Conservation (phyloP, 768 basidiomycete species). For the Leccinum incarnatum region DNA sequence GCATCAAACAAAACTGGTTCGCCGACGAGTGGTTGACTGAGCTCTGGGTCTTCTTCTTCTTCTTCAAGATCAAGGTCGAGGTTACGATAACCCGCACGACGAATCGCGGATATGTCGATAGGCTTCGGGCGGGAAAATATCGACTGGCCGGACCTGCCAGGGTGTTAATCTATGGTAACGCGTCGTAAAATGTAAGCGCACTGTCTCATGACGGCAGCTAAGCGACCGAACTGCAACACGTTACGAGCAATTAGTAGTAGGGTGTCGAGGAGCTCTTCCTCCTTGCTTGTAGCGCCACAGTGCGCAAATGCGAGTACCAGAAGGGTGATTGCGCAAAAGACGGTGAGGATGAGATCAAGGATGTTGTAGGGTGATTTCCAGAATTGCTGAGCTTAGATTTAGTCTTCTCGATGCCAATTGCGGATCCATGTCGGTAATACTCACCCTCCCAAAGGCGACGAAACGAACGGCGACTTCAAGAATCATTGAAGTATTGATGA, state of each 20-base stretch:
- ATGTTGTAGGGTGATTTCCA: constrained; percentile 77
- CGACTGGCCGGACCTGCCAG: constrained; percentile 74
- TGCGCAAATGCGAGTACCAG: constrained; percentile 86
- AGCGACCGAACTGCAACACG: constrained; percentile 85
- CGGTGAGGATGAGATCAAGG: constrained; percentile 82
- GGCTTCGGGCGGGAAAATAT: constrained; percentile 86
- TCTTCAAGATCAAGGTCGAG: constrained; percentile 74
- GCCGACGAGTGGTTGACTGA: constrained; percentile 55
- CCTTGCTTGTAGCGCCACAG: constrained; percentile 78
- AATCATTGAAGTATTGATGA: constrained; percentile 91
- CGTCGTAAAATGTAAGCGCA: constrained; percentile 39
- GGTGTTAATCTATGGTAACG: constrained; percentile 8
- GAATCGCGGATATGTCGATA: constrained; percentile 74
- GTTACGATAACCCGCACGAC: constrained; percentile 56
- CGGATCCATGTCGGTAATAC: constrained; percentile 29
- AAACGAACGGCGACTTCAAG: constrained; percentile 89
- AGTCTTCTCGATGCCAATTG: not conserved
- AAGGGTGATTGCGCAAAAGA: constrained; percentile 87
- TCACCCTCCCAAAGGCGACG: constrained; percentile 87
- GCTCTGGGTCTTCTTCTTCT: constrained; percentile 54
- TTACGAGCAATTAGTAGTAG: constrained; percentile 90
- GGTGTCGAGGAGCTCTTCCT: constrained; percentile 93
- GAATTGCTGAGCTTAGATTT: constrained; percentile 67
- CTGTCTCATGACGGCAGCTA: constrained; percentile 52
- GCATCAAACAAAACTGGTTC: constrained; percentile 67